Percentiles rank a stretch among this genome's conserved stretches.
Conservation (phyloP, 2,329 filamentous ascomycete genomes). For the Coniochaeta prunicola region DNA sequence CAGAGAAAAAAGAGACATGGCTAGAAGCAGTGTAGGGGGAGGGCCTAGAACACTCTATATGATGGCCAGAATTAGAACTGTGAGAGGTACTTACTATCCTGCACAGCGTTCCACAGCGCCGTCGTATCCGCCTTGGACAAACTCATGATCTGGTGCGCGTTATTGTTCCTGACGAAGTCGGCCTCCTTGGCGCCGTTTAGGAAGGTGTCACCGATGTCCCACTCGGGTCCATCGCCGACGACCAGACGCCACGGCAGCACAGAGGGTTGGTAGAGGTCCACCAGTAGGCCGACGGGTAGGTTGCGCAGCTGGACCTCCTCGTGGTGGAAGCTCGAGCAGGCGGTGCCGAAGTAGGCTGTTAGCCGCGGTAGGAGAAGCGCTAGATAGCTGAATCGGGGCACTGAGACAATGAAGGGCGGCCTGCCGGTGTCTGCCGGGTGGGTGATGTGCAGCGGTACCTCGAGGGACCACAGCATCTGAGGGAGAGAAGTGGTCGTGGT, state of each 20-base stretch:
- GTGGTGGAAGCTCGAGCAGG: constrained; percentile 53
- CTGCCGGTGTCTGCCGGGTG: constrained; percentile 35
- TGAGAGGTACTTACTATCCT: constrained; percentile 48
- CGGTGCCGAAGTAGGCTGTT: constrained; percentile 41
- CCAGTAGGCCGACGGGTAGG: constrained; percentile 44
- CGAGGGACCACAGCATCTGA: constrained; percentile 46
- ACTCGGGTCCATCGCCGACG: constrained; percentile 46
- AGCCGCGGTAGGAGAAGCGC: constrained; percentile 50
- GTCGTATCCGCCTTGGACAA: constrained; percentile 79
- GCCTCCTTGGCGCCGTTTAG: constrained; percentile 64
- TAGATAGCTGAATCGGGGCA: constrained; percentile 54
- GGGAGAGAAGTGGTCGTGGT: constrained; percentile 21
- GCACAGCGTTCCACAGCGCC: constrained; percentile 73
- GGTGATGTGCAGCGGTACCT: constrained; percentile 47
- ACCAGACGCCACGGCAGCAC: constrained; percentile 46
- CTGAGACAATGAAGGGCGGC: constrained; percentile 41
- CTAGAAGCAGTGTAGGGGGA: not conserved
- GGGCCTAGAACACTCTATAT: not conserved
- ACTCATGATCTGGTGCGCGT: constrained; percentile 83
- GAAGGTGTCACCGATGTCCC: constrained; percentile 57
- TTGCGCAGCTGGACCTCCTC: constrained; percentile 46
- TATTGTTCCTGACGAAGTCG: constrained; percentile 82
- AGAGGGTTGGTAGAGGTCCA: constrained; percentile 48
- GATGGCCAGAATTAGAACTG: not conserved
- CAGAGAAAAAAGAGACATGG: not conserved